Base-by-base conservation (phyloP, 495 filamentous ascomycete genomes). In the Tuber calosporum region DNA sequence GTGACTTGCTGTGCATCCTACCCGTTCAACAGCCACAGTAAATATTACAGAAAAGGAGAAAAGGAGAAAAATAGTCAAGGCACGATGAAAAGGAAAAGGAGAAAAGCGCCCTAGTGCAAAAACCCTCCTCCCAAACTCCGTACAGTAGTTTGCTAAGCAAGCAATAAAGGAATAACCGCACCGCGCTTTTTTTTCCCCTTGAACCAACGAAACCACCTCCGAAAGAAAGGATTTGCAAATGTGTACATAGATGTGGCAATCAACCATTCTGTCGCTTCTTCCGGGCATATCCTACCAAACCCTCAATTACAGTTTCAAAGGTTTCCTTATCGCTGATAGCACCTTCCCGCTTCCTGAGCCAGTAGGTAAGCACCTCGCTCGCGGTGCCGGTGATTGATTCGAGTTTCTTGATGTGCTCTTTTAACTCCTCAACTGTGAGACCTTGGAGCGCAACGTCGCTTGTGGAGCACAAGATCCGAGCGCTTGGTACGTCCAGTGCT, bases 221-320 rank as follows among this genome's bases (percentile, higher is more conserved):
- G n/a, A 53, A 26, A 26, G 26, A n/a, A 30, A 4, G 53, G 26
- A 62, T 62, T 34, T 30, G 53, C 53, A 62, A 62, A 34, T 62
- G 53, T 62, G 53, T 62, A 62, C 26, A 62, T 62, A 62, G 13
- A 62, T 17, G 26, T 30, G 30, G 34, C 13, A 17, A 62, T 62
- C 26, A 80, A 37, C 79, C 80, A 20, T 77, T 75, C 83, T 94
- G 95, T 81, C 95, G 86, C 68, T 92, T 90, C 81, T 94, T 92
- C 83, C 93, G 86, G 13, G 96, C 95, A 85, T 97, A 95, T 83
- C 91, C 95, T 66, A 99, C 95, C 73, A 99, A 84, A 82, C 97
- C 97, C 84, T 97, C 96, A 86, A 99, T 97, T 13, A 99, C 95
- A 0, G 91, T 92, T 80, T 99, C 95, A 85, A 99, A 97, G 8